phyloP scores from a whole-genome alignment of 306 rosid genomes.

The Cucumis cinereus region DNA sequence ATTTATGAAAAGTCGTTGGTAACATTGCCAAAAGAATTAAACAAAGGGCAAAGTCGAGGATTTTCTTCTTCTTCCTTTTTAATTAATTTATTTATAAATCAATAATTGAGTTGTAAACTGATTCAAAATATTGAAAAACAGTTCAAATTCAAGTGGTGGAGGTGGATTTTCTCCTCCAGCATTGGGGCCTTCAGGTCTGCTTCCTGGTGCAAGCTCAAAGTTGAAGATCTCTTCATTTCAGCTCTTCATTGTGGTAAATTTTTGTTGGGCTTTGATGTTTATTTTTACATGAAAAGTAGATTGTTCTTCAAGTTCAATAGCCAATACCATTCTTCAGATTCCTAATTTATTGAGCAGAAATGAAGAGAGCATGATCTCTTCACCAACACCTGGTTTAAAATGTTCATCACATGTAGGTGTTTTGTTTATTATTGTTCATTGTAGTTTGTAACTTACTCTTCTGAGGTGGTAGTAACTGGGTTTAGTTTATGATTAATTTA shows the following conservation, averaged over 20 bases:
- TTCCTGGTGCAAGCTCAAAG: constrained; percentile 33
- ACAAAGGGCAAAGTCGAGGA: too few species aligned
- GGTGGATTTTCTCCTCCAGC: constrained; percentile 37
- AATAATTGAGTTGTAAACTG: background rate
- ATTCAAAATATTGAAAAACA: constrained; percentile 20
- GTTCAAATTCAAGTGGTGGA: constrained; percentile 38
- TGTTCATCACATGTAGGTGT: background rate
- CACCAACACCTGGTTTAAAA: background rate
- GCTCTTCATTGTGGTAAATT: constrained; percentile 19
- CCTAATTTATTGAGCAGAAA: constrained; percentile 1
- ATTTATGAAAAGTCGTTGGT: too few species aligned
- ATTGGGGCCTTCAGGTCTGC: constrained; percentile 27
- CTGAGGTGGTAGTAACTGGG: background rate
- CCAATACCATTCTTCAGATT: constrained; percentile 4
- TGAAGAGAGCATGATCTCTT: background rate
- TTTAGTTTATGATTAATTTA: background rate
- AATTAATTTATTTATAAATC: background rate
- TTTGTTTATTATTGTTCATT: background rate
- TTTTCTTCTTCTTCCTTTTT: too few species aligned
- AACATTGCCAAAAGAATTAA: too few species aligned
- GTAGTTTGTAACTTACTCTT: background rate
- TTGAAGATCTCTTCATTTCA: constrained; percentile 30
- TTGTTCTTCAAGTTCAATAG: background rate
- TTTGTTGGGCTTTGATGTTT: constrained; percentile 19
- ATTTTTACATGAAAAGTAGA: constrained; percentile 20